Base-by-base conservation (phyloP, 169 alveolate genomes). In the Eimeria brunetti region DNA sequence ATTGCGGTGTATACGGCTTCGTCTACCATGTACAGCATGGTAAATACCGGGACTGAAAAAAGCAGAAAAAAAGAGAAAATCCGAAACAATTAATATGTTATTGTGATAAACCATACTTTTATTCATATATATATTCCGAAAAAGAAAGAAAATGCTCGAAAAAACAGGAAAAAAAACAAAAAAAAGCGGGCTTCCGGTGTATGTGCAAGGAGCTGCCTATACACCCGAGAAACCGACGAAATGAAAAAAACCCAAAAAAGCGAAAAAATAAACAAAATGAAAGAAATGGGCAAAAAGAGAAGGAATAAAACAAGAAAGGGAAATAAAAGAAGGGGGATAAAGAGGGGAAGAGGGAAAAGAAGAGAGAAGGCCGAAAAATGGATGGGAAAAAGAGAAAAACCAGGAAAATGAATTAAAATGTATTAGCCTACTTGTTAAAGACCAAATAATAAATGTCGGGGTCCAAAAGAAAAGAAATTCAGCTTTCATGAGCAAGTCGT, bases 391-490 rank as follows among this genome's bases (percentile, higher is more conserved):
- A n/a, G n/a, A n/a, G n/a, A n/a, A n/a, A n/a, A n/a, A n/a, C n/a
- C n/a, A n/a, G n/a, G n/a, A n/a, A n/a, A n/a, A n/a, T n/a, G n/a
- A n/a, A n/a, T n/a, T n/a, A n/a, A 58, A 24, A 11, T 30, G 2
- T 0, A 2, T 1, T 2, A 49, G 22, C 93, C 46, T 69, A 94
- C 96, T 75, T 30, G 98, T 98, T 76, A 98, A 96, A 38, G 98
- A 94, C 91, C 97, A 94, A 85, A 97, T 97, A 91, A 98, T 98
- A 95, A 98, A 96, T n/a, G 98, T 97, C 46, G 99, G 99, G 11
- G 97, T 95, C 98, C 98, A 98, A 97, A 98, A 98, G 97, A 98
- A 98, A 64, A 97, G 94, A 95, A 97, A 98, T 94, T 98, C 99
- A 20, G 97, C 98, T 94, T 96, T 95, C 96, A 98, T 94, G 51